Conservation (phyloP, 2,329 filamentous ascomycete species). For the Fusarium guadeloupense region DNA sequence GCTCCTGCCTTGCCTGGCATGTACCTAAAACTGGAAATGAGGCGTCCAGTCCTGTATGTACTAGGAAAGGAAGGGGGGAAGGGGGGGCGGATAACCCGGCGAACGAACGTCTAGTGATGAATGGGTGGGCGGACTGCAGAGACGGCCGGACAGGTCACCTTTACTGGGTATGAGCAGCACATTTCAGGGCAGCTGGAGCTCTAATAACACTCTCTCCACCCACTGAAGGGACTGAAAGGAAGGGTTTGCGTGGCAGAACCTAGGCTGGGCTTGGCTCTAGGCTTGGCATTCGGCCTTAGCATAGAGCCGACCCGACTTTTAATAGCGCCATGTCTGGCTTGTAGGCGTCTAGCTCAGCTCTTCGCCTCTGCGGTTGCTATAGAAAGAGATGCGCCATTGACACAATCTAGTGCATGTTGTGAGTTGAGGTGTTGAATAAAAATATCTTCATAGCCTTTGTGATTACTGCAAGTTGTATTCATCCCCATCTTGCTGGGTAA, state of each 20-base stretch:
- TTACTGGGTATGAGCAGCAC: conserved; percentile 27
- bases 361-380: conserved; percentile 1
- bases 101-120: conserved; percentile 13
- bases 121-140: background rate
- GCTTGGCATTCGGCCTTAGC: conserved; percentile 30
- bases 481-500: background rate
- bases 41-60: conserved; percentile 31
- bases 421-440: background rate
- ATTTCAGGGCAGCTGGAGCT: conserved; percentile 24
- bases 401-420: background rate
- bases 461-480: background rate
- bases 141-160: too few species aligned
- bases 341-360: conserved; percentile 14
- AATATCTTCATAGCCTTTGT: background rate
- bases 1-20: conserved; percentile 30
- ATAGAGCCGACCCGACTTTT: conserved; percentile 26
- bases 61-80: conserved; percentile 13
- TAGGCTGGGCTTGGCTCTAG: conserved; percentile 24
- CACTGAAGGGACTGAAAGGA: conserved; percentile 13
- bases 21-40: conserved; percentile 44
- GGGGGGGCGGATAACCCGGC: conserved; percentile 17
- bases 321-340: conserved; percentile 19
- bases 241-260: conserved; percentile 31
- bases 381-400: conserved; percentile 5
- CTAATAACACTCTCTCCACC: conserved; percentile 22